A percentile compares a stretch with the other conserved stretches of the same genome.
These are phyloP conservation scores for Anastatica hierochuntica DNA, from an alignment of 345 rosid species.

Conservation along the genomic window DNA sequence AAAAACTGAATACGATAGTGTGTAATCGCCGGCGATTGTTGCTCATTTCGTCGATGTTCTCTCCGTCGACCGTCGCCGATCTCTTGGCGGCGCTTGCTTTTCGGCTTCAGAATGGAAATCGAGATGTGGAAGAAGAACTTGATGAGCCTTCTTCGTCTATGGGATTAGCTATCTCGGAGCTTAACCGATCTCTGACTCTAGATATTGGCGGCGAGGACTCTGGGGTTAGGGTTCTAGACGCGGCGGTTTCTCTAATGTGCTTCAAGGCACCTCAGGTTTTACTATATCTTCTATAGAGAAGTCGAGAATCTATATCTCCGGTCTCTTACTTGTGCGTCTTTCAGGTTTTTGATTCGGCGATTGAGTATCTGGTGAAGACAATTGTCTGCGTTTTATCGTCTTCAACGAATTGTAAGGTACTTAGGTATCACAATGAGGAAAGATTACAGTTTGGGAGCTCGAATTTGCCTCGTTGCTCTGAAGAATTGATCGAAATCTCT, in stretches of 20 bases:
- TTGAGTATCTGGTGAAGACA: slow-evolving; percentile 47
- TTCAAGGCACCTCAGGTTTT: slow-evolving; percentile 62
- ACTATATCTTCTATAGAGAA: background rate
- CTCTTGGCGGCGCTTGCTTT: slow-evolving; percentile 11
- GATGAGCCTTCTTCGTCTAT: slow-evolving; percentile 23
- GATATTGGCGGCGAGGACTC: slow-evolving; percentile 20
- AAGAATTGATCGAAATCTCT: slow-evolving; percentile 39
- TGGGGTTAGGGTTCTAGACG: slow-evolving; percentile 46
- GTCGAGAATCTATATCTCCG: background rate
- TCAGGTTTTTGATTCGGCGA: slow-evolving; percentile 53
- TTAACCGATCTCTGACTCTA: slow-evolving; percentile 48
- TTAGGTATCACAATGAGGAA: slow-evolving; percentile 32
- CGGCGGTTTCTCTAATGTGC: slow-evolving; percentile 59
- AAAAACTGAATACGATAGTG: no score
- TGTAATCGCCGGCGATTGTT: slow-evolving; percentile 17
- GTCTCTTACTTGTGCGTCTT: background rate
- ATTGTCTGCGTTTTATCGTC: slow-evolving; percentile 42
- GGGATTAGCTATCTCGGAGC: slow-evolving; percentile 40
- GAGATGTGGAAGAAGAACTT: background rate
- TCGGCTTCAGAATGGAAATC: background rate
- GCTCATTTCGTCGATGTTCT: slow-evolving; percentile 2
- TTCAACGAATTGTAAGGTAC: slow-evolving; percentile 36
- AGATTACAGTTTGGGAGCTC: slow-evolving; percentile 47
- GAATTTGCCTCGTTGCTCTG: slow-evolving; percentile 25
- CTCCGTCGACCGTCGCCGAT: slow-evolving; percentile 18